Evolutionary conservation across 1,139 yeast genomes (phyloP).

Genomic region (Lizanozyma gosingica): DNA sequence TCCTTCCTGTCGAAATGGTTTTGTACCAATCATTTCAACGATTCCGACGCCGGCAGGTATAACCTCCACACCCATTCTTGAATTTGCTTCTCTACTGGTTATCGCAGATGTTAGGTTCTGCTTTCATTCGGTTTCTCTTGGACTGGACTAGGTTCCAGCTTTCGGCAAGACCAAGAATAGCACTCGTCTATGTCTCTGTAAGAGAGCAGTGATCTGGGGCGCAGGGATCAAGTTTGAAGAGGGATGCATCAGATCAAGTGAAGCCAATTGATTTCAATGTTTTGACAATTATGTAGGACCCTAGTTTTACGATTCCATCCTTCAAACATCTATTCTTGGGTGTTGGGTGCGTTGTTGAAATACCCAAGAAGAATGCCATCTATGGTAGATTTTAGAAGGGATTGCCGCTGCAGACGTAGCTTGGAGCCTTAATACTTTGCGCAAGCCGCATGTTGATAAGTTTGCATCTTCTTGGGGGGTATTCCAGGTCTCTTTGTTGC

Average conservation of each 20-base stretch:
- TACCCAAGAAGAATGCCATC: constrained; percentile 46
- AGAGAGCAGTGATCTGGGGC: constrained; percentile 49
- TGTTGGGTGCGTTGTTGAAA: constrained; percentile 50
- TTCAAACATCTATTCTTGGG: constrained; percentile 51
- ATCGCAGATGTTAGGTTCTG: constrained; percentile 52
- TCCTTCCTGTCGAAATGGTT: constrained; percentile 59
- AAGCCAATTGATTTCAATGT: constrained; percentile 17
- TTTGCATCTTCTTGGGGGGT: constrained; percentile 54
- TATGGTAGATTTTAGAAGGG: constrained; percentile 60
- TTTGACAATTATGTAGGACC: constrained; percentile 45
- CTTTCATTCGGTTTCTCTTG: constrained; percentile 36
- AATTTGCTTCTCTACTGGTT: constrained; percentile 55
- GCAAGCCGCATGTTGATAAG: constrained; percentile 31
- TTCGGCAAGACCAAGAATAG: constrained; percentile 37
- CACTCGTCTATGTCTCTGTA: constrained; percentile 34
- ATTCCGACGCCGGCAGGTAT: constrained; percentile 47
- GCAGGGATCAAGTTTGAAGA: constrained; percentile 48
- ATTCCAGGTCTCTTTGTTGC: constrained; percentile 36
- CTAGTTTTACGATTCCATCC: constrained; percentile 50
- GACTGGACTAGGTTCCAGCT: constrained; percentile 37
- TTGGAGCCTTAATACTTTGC: constrained; percentile 48
- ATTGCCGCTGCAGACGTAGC: constrained; percentile 55
- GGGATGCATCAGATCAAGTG: constrained; percentile 31
- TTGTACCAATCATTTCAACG: constrained; percentile 56
- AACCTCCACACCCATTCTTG: constrained; percentile 53